phyloP scores from a whole-genome alignment of 2,329 filamentous ascomycete genomes.

The Venturiaceae sp. region DNA sequence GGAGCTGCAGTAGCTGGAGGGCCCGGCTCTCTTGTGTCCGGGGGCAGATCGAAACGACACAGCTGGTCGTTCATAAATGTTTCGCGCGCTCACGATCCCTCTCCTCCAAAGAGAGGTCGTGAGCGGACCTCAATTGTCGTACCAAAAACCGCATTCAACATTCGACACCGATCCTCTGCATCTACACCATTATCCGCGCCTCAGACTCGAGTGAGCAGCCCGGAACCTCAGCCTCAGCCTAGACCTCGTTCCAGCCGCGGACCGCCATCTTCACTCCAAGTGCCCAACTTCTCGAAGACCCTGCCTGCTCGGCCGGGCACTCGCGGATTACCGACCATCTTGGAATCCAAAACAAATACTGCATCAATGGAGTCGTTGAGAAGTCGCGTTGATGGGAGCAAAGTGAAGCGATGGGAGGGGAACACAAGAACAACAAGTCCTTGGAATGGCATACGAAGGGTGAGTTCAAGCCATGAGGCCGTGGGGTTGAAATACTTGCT shows the following conservation, averaged over 20 bases:
- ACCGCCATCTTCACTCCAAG: background rate
- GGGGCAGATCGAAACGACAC: background rate
- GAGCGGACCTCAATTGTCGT: background rate
- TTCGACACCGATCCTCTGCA: background rate
- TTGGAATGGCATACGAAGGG: slow-evolving; percentile 37
- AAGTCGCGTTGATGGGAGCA: background rate
- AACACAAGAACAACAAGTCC: slow-evolving; percentile 17
- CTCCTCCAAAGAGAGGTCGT: background rate
- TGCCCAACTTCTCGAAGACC: background rate
- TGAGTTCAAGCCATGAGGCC: slow-evolving; percentile 15
- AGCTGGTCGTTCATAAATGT: background rate
- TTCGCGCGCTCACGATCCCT: background rate
- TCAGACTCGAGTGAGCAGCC: background rate
- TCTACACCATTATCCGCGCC: background rate
- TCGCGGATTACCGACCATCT: background rate
- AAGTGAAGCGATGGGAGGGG: slow-evolving; percentile 26
- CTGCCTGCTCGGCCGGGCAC: background rate
- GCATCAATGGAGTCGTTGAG: background rate
- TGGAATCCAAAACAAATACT: background rate
- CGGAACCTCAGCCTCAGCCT: background rate
- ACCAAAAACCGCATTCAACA: background rate
- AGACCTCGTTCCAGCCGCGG: background rate
- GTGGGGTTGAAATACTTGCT: slow-evolving; percentile 6
- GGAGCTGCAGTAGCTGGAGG: background rate
- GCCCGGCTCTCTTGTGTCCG: background rate